These are phyloP conservation scores for Forsythia suspensa DNA, from an alignment of 257 asterid genomes.

Conservation along the genomic window DNA sequence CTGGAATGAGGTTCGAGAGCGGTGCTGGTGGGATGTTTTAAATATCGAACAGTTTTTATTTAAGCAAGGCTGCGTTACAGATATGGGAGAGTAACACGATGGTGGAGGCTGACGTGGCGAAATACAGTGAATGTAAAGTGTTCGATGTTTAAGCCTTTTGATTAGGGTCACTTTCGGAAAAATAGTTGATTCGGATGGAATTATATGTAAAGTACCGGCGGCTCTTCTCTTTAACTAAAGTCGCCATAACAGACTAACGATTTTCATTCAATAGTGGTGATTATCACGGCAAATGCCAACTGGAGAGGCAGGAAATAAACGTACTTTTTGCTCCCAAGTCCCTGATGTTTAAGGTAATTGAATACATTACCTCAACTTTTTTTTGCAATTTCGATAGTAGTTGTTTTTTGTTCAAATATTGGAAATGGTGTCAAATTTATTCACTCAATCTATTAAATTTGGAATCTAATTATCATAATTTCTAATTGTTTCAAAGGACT, in stretches of 20 bases:
- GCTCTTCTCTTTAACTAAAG: neutral
- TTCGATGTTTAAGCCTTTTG: slow-evolving; percentile 21
- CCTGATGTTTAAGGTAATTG: neutral
- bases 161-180: neutral
- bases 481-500: too few relatives aligned
- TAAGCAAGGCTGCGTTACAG: slow-evolving; percentile 30
- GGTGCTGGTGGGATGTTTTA: slow-evolving; percentile 14
- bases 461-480: neutral
- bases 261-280: neutral
- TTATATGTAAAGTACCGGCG: neutral
- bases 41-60: slow-evolving; percentile 27
- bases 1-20: slow-evolving; percentile 25
- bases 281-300: neutral
- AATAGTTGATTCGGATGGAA: neutral
- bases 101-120: slow-evolving; percentile 28
- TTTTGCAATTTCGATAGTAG: neutral
- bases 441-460: too few relatives aligned
- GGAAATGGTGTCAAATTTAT: neutral
- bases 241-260: neutral
- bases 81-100: neutral
- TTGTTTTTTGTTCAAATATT: too few relatives aligned
- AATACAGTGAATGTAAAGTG: slow-evolving; percentile 13
- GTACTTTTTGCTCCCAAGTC: neutral
- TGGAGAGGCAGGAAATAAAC: neutral
- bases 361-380: neutral